Conservation (phyloP, 768 basidiomycete genomes). For the Polyporus arcularius region DNA sequence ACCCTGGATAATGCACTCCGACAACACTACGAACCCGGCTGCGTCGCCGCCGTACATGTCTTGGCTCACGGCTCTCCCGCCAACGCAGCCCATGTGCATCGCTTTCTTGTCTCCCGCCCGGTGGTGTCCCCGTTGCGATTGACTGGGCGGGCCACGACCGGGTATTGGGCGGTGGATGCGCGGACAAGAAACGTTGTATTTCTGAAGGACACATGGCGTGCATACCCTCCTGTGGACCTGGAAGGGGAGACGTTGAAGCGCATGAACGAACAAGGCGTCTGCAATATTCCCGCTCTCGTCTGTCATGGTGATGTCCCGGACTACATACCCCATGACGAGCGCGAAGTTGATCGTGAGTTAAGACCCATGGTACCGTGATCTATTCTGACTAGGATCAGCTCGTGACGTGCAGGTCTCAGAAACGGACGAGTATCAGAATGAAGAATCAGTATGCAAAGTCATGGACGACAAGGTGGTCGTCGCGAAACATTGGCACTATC, state of each 20-base stretch:
- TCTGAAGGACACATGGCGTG: conserved; percentile 16
- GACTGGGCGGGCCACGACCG: conserved; percentile 2
- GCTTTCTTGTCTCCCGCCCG: conserved; percentile 5
- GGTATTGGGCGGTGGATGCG: conserved; percentile 10
- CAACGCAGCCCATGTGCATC: background rate
- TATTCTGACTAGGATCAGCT: background rate
- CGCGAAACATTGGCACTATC: conserved; percentile 1
- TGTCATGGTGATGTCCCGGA: conserved; percentile 5
- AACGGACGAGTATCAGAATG: background rate
- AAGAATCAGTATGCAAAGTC: background rate
- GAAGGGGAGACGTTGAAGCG: background rate
- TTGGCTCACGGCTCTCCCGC: background rate
- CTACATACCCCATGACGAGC: too few relatives aligned
- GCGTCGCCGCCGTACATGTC: background rate
- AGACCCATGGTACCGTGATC: background rate
- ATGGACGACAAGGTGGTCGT: background rate
- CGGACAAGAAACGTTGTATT: background rate
- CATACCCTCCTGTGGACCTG: background rate
- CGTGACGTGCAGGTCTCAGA: background rate
- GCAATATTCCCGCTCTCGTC: conserved; percentile 2
- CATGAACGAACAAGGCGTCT: background rate
- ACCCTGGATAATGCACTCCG: background rate
- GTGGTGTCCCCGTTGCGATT: background rate
- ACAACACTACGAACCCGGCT: conserved; percentile 2
- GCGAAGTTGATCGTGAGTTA: too few relatives aligned